Percentiles rank a stretch among this genome's conserved stretches.
These are phyloP conservation scores for Stenogyne calaminthoides DNA, from an alignment of 305 asterid species.

Conservation along the genomic window DNA sequence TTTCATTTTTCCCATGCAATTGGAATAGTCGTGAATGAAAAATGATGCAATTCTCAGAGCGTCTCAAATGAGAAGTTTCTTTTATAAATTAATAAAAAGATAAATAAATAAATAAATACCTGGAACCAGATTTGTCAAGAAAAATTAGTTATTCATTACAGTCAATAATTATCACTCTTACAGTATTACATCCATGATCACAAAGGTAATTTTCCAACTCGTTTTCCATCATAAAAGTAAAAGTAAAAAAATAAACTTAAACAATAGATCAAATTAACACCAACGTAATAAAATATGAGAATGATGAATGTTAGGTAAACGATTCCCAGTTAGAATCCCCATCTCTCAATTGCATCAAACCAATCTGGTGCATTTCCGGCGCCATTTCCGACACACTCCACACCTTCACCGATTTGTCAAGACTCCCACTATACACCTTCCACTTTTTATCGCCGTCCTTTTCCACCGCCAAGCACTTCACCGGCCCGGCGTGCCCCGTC, in stretches of 20 bases:
- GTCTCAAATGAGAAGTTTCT: too few relatives aligned
- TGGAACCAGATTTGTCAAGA: too few relatives aligned
- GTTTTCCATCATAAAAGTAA: neutral
- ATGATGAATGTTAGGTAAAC: neutral
- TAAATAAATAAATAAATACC: too few relatives aligned
- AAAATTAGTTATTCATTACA: too few relatives aligned
- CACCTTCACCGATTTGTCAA: constrained; percentile 65
- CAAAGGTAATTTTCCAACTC: too few relatives aligned
- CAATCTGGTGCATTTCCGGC: constrained; percentile 28
- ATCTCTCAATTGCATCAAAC: neutral
- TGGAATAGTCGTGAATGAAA: too few relatives aligned
- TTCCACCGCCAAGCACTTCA: constrained; percentile 68
- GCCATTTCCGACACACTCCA: constrained; percentile 62
- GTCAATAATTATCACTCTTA: too few relatives aligned
- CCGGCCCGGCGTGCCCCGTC: constrained; percentile 63
- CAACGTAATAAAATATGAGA: neutral
- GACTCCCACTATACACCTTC: constrained; percentile 61
- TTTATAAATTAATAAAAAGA: too few relatives aligned
- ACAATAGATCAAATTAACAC: too few relatives aligned
- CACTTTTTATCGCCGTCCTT: constrained; percentile 43
- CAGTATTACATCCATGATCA: too few relatives aligned
- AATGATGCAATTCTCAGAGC: too few relatives aligned
- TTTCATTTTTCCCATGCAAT: too few relatives aligned
- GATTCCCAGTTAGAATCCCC: constrained; percentile 30
- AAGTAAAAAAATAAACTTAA: neutral